phyloP scores from a whole-genome alignment of 805 yeast species.

The Candida arabinofermentans region DNA sequence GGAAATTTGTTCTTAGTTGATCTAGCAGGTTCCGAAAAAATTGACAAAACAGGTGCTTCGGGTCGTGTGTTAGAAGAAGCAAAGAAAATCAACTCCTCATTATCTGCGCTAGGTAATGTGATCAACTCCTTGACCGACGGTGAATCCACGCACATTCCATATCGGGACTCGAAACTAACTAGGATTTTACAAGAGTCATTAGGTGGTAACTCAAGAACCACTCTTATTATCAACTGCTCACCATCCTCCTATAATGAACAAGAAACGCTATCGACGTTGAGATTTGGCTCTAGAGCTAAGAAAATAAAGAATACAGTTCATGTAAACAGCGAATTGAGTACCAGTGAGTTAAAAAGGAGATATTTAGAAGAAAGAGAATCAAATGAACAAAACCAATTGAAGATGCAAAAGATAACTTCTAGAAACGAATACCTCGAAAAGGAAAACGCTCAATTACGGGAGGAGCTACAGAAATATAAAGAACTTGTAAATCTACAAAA shows the following conservation, averaged over 20 bases:
- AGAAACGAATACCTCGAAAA: slow-evolving; percentile 35
- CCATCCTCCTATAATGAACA: slow-evolving; percentile 50
- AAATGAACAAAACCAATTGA: slow-evolving; percentile 18
- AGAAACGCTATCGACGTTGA: slow-evolving; percentile 67
- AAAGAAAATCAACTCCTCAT: slow-evolving; percentile 74
- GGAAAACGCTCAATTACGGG: slow-evolving; percentile 37
- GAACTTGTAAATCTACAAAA: slow-evolving; percentile 10
- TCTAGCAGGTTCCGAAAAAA: slow-evolving; percentile 83
- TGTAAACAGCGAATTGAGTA: slow-evolving; percentile 40
- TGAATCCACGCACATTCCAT: slow-evolving; percentile 62
- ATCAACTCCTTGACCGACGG: slow-evolving; percentile 75
- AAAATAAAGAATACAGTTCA: slow-evolving; percentile 60
- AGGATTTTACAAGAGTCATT: slow-evolving; percentile 73
- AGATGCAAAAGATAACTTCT: slow-evolving; percentile 22
- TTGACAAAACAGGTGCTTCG: slow-evolving; percentile 70
- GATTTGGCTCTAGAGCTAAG: slow-evolving; percentile 75
- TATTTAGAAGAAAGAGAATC: slow-evolving; percentile 20
- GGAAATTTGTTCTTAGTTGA: slow-evolving; percentile 75
- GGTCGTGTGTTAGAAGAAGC: slow-evolving; percentile 80
- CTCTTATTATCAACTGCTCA: slow-evolving; percentile 70
- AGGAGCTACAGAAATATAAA: slow-evolving; percentile 26
- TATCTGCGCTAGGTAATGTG: slow-evolving; percentile 75
- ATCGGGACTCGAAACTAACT: slow-evolving; percentile 75
- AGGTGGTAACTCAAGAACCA: slow-evolving; percentile 80
- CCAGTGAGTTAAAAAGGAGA: slow-evolving; percentile 20